These are phyloP conservation scores for Blastomyces percursus DNA, from an alignment of 2,329 filamentous ascomycete genomes.

Conservation along the genomic window DNA sequence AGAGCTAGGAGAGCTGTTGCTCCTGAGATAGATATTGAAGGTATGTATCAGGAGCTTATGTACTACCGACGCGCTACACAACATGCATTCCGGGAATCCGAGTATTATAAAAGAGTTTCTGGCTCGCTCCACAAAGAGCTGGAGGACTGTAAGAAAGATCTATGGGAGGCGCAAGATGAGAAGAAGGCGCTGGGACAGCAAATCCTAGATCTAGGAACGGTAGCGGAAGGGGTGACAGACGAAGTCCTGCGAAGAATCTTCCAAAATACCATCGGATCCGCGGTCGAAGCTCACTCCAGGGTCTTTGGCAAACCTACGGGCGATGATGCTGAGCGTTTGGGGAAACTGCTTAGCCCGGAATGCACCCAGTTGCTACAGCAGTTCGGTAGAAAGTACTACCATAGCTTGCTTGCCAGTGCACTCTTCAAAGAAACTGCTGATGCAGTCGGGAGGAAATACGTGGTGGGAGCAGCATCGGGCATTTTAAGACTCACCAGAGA, in stretches of 20 bases:
- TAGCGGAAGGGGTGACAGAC: constrained; percentile 2
- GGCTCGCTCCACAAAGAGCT: background rate
- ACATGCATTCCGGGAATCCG: background rate
- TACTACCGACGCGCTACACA: background rate
- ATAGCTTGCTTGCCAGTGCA: constrained; percentile 3
- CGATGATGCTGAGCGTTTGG: background rate
- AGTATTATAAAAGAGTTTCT: background rate
- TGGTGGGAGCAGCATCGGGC: background rate
- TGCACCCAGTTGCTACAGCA: background rate
- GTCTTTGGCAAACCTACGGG: constrained; percentile 2
- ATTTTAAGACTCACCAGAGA: background rate
- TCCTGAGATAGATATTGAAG: background rate
- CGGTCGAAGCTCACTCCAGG: constrained; percentile 2
- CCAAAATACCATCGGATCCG: background rate
- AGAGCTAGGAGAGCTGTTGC: background rate
- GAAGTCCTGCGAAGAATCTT: constrained; percentile 3
- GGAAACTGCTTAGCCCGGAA: background rate
- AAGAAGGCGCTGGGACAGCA: constrained; percentile 4
- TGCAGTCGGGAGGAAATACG: background rate
- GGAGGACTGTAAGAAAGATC: constrained; percentile 4
- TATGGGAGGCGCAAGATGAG: background rate
- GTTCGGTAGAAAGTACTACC: constrained; percentile 4
- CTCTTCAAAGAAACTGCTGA: constrained; percentile 1
- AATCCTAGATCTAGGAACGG: constrained; percentile 3
- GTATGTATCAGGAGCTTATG: background rate